These are phyloP conservation scores for Teratosphaeriaceae sp. DNA, from an alignment of 2,329 filamentous ascomycete species.

Conservation along the genomic window DNA sequence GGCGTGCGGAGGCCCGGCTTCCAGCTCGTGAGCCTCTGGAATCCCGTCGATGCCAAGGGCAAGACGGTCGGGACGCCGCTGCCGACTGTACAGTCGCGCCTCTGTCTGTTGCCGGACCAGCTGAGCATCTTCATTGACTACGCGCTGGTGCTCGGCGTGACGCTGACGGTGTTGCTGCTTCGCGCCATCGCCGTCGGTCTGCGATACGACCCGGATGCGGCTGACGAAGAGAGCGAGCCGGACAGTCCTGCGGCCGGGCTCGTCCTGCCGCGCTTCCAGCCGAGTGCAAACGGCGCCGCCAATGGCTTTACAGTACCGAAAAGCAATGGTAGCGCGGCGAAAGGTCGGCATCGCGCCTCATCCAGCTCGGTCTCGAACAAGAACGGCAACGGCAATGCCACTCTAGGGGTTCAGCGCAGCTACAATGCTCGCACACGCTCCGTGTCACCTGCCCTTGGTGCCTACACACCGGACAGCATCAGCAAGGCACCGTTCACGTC, in stretches of 20 bases:
- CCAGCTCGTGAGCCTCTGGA: slow-evolving; percentile 82
- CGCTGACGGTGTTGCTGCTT: slow-evolving; percentile 41
- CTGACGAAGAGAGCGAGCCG: neutral
- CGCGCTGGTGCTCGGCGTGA: slow-evolving; percentile 52
- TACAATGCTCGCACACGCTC: slow-evolving; percentile 31
- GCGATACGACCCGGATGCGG: slow-evolving; percentile 8
- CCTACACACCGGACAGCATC: slow-evolving; percentile 19
- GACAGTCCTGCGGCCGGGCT: slow-evolving; percentile 2
- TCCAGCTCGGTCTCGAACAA: slow-evolving; percentile 29
- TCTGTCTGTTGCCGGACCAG: slow-evolving; percentile 87
- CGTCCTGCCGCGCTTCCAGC: slow-evolving; percentile 11
- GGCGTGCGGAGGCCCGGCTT: slow-evolving; percentile 84
- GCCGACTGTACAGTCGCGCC: slow-evolving; percentile 73
- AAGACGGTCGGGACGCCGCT: slow-evolving; percentile 21
- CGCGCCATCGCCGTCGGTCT: slow-evolving; percentile 36
- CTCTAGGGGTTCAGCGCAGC: slow-evolving; percentile 25
- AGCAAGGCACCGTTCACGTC: slow-evolving; percentile 2
- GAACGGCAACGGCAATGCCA: slow-evolving; percentile 13
- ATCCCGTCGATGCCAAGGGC: slow-evolving; percentile 62
- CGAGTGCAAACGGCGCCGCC: slow-evolving; percentile 14
- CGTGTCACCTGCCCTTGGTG: slow-evolving; percentile 27
- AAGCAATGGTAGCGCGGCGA: slow-evolving; percentile 12
- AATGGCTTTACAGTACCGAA: slow-evolving; percentile 20
- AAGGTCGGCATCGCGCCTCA: slow-evolving; percentile 26
- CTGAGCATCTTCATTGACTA: slow-evolving; percentile 79